Evolutionary conservation across 306 rosid species (phyloP).

Genomic region (Glycine latifolia): DNA sequence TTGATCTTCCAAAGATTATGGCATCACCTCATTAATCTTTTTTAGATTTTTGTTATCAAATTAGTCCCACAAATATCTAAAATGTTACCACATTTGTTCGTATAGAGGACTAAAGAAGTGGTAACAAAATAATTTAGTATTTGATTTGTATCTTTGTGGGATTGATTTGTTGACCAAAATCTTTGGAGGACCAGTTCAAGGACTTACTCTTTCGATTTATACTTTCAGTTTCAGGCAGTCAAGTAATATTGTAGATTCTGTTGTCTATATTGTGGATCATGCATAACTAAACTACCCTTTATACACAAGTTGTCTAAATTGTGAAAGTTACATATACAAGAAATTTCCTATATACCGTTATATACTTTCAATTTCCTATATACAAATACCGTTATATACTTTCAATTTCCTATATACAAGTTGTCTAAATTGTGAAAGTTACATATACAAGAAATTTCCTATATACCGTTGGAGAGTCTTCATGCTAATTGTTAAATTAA

Average conservation of each 20-base stretch:
- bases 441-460: slow-evolving; percentile 5
- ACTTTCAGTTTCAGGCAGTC: not conserved
- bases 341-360: not conserved
- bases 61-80: not conserved
- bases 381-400: too few relatives aligned
- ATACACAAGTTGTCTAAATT: slow-evolving; percentile 9
- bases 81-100: not conserved
- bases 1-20: not conserved
- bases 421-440: slow-evolving; percentile 27
- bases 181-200: not conserved
- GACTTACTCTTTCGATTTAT: slow-evolving; percentile 20
- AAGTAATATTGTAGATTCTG: slow-evolving; percentile 5
- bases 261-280: slow-evolving; percentile 14
- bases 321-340: slow-evolving; percentile 22
- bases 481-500: slow-evolving; percentile 2
- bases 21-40: slow-evolving; percentile 5
- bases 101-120: not conserved
- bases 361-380: too few relatives aligned
- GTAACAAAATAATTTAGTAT: not conserved
- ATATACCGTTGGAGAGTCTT: not conserved
- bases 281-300: not conserved
- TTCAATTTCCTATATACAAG: slow-evolving; percentile 4
- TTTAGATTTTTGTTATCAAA: not conserved
- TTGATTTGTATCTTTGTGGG: not conserved
- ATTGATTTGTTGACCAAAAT: slow-evolving; percentile 22